These are phyloP conservation scores for Linderina pennispora DNA, from an alignment of 192 early-diverging fungal species.

Conservation along the genomic window DNA sequence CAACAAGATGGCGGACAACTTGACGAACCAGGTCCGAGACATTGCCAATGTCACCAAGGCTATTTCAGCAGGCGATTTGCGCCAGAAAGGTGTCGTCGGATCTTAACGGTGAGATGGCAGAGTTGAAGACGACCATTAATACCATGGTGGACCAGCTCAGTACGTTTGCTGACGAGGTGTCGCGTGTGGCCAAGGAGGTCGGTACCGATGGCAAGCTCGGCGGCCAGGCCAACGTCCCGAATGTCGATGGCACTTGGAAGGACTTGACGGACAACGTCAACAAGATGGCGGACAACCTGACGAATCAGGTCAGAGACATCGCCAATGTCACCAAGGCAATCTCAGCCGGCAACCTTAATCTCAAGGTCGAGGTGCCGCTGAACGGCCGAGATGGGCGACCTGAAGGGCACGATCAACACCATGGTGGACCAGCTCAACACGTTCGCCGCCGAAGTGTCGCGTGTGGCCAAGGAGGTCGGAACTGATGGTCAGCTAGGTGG, in stretches of 20 bases:
- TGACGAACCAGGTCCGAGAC: constrained; percentile 52
- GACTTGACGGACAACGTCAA: constrained; percentile 58
- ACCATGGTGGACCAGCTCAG: constrained; percentile 57
- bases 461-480: constrained; percentile 61
- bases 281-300: constrained; percentile 56
- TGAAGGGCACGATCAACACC: constrained; percentile 52
- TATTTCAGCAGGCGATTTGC: constrained; percentile 50
- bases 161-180: constrained; percentile 55
- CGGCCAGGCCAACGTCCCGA: constrained; percentile 53
- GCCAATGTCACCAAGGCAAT: constrained; percentile 49
- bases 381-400: constrained; percentile 50
- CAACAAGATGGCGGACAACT: constrained; percentile 55
- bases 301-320: constrained; percentile 52
- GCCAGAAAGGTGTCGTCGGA: constrained; percentile 49
- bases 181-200: constrained; percentile 57
- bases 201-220: constrained; percentile 62
- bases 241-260: constrained; percentile 60
- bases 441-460: constrained; percentile 59
- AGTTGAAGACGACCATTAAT: constrained; percentile 54
- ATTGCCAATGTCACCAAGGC: constrained; percentile 59
- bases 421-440: constrained; percentile 63
- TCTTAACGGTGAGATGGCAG: constrained; percentile 52
- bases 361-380: constrained; percentile 45
- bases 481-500: constrained; percentile 60
- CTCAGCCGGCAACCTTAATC: constrained; percentile 47